Conservation (phyloP, 1,139 yeast species). For the Saccharomyces pastorianus region DNA sequence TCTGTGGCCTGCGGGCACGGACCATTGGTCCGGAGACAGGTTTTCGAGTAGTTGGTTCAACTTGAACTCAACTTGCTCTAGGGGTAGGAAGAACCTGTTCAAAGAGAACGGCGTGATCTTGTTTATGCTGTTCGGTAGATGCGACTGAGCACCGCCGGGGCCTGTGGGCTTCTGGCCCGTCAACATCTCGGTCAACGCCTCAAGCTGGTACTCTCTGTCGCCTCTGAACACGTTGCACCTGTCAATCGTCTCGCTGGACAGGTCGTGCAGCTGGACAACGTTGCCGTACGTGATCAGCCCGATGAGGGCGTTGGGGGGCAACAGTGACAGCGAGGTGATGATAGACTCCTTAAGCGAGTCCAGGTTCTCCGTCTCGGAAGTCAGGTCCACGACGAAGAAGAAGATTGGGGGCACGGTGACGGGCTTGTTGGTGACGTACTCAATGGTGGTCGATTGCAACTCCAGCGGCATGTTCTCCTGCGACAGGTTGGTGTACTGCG, state of each 20-base stretch:
- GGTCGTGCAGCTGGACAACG: conserved; percentile 88
- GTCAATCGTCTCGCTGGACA: conserved; percentile 68
- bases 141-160: conserved; percentile 14
- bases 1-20: conserved; percentile 78
- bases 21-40: conserved; percentile 84
- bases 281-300: conserved; percentile 93
- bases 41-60: conserved; percentile 74
- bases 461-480: conserved; percentile 84
- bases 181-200: conserved; percentile 69
- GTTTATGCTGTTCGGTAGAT: conserved; percentile 15
- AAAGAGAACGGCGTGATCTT: conserved; percentile 39
- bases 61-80: conserved; percentile 81
- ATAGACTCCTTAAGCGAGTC: conserved; percentile 83
- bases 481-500: conserved; percentile 78
- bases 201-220: conserved; percentile 73
- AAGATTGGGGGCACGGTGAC: conserved; percentile 87
- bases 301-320: conserved; percentile 89
- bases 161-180: conserved; percentile 37
- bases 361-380: conserved; percentile 91
- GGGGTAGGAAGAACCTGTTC: conserved; percentile 74
- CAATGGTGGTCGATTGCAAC: conserved; percentile 81
- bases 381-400: conserved; percentile 81
- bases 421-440: conserved; percentile 82
- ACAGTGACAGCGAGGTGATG: conserved; percentile 67
- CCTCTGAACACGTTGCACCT: conserved; percentile 90